These are phyloP conservation scores for Amyloporia xantha DNA, from an alignment of 768 basidiomycete species.

Conservation along the genomic window DNA sequence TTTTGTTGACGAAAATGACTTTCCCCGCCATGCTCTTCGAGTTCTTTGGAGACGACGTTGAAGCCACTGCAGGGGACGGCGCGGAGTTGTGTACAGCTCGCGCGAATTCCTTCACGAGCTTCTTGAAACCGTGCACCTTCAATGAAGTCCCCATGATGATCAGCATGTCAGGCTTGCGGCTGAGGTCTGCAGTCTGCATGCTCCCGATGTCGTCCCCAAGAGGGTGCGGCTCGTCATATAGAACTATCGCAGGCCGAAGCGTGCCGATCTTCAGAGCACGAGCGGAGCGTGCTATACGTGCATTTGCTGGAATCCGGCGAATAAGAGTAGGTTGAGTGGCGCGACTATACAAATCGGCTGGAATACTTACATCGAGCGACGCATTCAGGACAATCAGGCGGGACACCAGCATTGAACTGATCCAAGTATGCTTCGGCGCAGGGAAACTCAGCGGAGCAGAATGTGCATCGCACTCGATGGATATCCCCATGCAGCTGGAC, in stretches of 20 bases:
- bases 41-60: constrained; percentile 28
- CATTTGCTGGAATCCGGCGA: constrained; percentile 50
- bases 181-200: constrained; percentile 71
- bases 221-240: constrained; percentile 93
- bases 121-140: constrained; percentile 92
- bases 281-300: constrained; percentile 76
- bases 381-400: constrained; percentile 89
- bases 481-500: constrained; percentile 95
- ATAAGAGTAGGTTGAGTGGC: too few relatives aligned
- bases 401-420: constrained; percentile 59
- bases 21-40: constrained; percentile 45
- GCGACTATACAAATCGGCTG: too few relatives aligned
- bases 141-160: constrained; percentile 97
- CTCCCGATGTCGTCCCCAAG: constrained; percentile 86
- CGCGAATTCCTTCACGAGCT: constrained; percentile 91
- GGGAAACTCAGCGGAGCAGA: constrained; percentile 75
- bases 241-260: constrained; percentile 89
- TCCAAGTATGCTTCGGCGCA: constrained; percentile 58
- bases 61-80: constrained; percentile 29
- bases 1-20: constrained; percentile 91
- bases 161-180: constrained; percentile 81
- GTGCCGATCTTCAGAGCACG: constrained; percentile 73
- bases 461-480: constrained; percentile 79
- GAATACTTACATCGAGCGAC: constrained; percentile 61
- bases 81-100: constrained; percentile 61